A percentile compares a stretch with the other conserved stretches of the same genome.
phyloP scores from a whole-genome alignment of 176 grass and related monocot genomes.

The Aegilops tauschii region DNA sequence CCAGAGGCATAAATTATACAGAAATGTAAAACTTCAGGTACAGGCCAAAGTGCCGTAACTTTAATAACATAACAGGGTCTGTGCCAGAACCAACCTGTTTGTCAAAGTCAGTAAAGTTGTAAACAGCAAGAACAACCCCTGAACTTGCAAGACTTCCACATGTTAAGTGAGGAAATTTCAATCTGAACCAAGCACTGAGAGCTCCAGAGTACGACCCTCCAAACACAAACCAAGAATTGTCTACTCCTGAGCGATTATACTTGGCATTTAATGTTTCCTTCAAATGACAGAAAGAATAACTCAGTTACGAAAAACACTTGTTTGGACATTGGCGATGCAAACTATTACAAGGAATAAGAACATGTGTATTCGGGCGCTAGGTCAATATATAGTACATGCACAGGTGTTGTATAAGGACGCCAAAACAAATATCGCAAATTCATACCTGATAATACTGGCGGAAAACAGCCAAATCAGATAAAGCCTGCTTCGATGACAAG shows the following conservation, averaged over 20 bases:
- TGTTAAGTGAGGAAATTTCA: slow-evolving; percentile 95
- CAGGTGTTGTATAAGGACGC: not conserved
- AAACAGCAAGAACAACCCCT: slow-evolving; percentile 81
- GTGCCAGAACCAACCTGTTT: slow-evolving; percentile 32
- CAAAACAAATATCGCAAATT: not conserved
- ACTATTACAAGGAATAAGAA: not conserved
- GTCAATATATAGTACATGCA: not conserved
- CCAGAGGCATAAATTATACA: slow-evolving; percentile 6
- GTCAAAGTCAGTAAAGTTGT: slow-evolving; percentile 86
- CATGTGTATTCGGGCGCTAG: not conserved
- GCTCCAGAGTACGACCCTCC: slow-evolving; percentile 91
- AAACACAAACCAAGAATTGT: slow-evolving; percentile 92
- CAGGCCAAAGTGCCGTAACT: not conserved
- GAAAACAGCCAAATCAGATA: slow-evolving; percentile 95
- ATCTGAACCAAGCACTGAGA: slow-evolving; percentile 93
- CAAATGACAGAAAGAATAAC: slow-evolving; percentile 31
- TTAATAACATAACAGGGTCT: slow-evolving; percentile 29
- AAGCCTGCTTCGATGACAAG: slow-evolving; percentile 96
- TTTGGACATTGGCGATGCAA: not conserved
- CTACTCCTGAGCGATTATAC: slow-evolving; percentile 64
- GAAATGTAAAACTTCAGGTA: slow-evolving; percentile 25
- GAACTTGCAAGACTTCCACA: slow-evolving; percentile 97
- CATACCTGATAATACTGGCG: slow-evolving; percentile 91
- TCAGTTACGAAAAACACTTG: slow-evolving; percentile 21
- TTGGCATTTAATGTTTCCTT: slow-evolving; percentile 85